Evolutionary conservation across 352 stramenopile species (phyloP), one percentile per base, ranked within the genome.

Genomic region (Globisporangium spiculum): DNA sequence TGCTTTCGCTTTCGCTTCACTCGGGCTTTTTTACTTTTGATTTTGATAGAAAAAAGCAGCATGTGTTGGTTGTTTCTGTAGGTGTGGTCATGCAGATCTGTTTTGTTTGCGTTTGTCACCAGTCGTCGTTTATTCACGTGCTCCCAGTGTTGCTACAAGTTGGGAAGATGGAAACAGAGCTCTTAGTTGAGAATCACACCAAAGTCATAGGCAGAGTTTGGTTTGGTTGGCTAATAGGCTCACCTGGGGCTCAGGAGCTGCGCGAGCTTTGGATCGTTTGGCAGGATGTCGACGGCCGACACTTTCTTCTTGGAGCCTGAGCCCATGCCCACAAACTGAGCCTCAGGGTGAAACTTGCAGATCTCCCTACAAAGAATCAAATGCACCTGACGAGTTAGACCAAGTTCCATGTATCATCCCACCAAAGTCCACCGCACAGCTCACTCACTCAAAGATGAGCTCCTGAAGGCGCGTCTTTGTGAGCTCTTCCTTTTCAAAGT

Each of bases 401-500:
- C n/a, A 27, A 20, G 9, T 57, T 36, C 52, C 16, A 34, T 20
- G 5, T n/a, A 57, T 16, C 10, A 34, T 12, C 2, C 14, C 22
- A 55, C 4, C 52, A 57, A 34, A n/a, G 26, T 20, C 52, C 3
- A 57, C 1, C 10, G 22, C 18, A 12, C 46, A 22, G 9, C 7
- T 1, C 7, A 81, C 87, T 44, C 75, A 94, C 87, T 96, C 87
- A 55, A 92, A 93, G 54, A 97, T 95, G 34, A 97, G 85, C 59
- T 95, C 85, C 66, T 97, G 90, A 9, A 97, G 77, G 3, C 87
- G 81, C 44, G 69, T 65, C 73, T 96, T 93, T 24, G 84, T 93
- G 30, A 96, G 71, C 44, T 94, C 80, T 67, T 94, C 86, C 65
- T 93, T 95, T 53, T 97, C 89, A 69, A 96, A 96, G 63, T 97